Conservation (phyloP, 805 yeast species). For the Spathaspora boniae region DNA sequence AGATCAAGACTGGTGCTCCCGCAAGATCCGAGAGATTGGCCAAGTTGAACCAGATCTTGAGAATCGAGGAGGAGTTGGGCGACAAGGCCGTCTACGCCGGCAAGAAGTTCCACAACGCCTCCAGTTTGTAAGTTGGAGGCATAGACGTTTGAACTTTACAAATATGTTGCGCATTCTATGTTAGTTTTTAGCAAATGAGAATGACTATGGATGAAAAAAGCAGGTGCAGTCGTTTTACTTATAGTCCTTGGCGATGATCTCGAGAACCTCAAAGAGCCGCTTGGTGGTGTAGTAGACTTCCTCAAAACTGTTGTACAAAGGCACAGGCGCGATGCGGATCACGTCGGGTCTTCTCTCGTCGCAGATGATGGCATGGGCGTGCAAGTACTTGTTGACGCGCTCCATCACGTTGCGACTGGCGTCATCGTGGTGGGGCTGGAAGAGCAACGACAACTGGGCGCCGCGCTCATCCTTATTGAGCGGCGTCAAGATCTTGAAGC, state of each 20-base stretch:
- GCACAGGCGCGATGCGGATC: slow-evolving; percentile 84
- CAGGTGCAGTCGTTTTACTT: not conserved
- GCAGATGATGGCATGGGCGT: slow-evolving; percentile 62
- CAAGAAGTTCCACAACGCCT: slow-evolving; percentile 69
- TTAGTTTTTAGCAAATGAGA: not conserved
- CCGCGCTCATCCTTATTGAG: slow-evolving; percentile 56
- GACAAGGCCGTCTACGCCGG: slow-evolving; percentile 97
- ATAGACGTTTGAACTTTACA: not conserved
- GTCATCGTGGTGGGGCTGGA: slow-evolving; percentile 41
- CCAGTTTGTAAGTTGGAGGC: slow-evolving; percentile 31
- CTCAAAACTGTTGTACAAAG: slow-evolving; percentile 72
- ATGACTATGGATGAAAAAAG: not conserved
- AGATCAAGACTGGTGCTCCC: slow-evolving; percentile 99
- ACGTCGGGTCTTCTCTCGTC: slow-evolving; percentile 92
- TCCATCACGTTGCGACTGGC: slow-evolving; percentile 56
- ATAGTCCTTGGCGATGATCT: slow-evolving; percentile 5
- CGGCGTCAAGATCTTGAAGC: slow-evolving; percentile 77
- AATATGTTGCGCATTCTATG: too few species aligned
- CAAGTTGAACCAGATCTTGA: slow-evolving; percentile 95
- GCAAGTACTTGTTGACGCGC: slow-evolving; percentile 47
- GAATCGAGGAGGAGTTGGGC: slow-evolving; percentile 98
- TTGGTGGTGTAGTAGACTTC: slow-evolving; percentile 53
- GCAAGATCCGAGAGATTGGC: slow-evolving; percentile 99
- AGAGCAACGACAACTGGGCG: slow-evolving; percentile 75
- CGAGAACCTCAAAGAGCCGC: slow-evolving; percentile 41